A percentile compares a stretch with the other conserved stretches of the same genome.
Conservation (phyloP, 1,284 basidiomycete genomes). For the Hemileia vastatrix region DNA sequence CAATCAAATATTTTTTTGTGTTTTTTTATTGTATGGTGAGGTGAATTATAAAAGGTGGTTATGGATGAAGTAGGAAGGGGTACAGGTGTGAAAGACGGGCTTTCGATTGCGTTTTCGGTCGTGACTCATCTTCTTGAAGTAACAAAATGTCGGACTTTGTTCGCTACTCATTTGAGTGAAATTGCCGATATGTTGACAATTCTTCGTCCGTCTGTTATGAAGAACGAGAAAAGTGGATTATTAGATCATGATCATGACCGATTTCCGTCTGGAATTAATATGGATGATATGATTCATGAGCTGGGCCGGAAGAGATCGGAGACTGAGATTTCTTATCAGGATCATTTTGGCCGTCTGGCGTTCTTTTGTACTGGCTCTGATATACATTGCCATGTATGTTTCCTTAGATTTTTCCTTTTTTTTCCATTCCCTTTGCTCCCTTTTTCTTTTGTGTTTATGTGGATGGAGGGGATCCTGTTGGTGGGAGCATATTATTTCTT, state of each 20-base stretch:
- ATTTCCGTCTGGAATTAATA: conserved; percentile 28
- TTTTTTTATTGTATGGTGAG: background rate
- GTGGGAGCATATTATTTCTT: background rate
- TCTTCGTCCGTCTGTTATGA: conserved; percentile 51
- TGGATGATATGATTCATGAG: conserved; percentile 30
- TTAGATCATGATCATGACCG: conserved; percentile 36
- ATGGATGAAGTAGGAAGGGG: conserved; percentile 97
- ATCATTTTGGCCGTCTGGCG: conserved; percentile 48
- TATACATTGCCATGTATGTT: conserved; percentile 33
- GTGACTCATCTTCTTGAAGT: conserved; percentile 65
- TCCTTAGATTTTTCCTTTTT: background rate
- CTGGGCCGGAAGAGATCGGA: background rate
- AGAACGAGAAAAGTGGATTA: conserved; percentile 23
- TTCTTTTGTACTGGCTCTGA: conserved; percentile 85
- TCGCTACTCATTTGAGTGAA: conserved; percentile 96
- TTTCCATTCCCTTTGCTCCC: background rate
- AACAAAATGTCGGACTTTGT: conserved; percentile 73
- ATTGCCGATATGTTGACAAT: conserved; percentile 60
- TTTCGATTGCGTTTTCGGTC: conserved; percentile 85
- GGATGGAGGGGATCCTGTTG: conserved; percentile 52
- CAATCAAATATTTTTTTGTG: background rate
- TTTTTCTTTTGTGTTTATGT: conserved; percentile 5
- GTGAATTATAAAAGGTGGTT: conserved; percentile 57
- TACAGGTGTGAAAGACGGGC: conserved; percentile 80
- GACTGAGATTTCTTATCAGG: conserved; percentile 13